phyloP scores from a whole-genome alignment of 768 basidiomycete genomes.

The Boletus insuetus region DNA sequence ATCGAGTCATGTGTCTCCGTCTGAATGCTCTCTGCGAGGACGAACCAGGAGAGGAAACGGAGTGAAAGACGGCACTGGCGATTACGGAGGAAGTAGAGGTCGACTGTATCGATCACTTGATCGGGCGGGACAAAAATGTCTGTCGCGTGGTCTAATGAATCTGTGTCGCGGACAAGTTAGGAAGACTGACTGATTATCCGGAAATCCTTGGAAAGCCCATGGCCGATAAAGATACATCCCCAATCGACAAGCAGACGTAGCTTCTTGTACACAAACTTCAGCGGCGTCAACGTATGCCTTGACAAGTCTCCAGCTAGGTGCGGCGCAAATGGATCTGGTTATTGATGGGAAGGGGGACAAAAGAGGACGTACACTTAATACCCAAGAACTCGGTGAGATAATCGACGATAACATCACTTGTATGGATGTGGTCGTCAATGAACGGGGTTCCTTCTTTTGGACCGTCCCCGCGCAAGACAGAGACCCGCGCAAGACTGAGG shows the following conservation, averaged over 20 bases:
- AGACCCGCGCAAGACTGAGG: conserved; percentile 90
- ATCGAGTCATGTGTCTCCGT: conserved; percentile 97
- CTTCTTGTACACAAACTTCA: conserved; percentile 99
- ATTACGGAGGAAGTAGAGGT: conserved; percentile 82
- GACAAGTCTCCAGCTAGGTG: conserved; percentile 82
- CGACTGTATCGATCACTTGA: conserved; percentile 96
- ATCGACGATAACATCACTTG: conserved; percentile 92
- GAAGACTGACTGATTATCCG: conserved; percentile 86
- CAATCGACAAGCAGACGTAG: conserved; percentile 87
- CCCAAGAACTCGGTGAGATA: conserved; percentile 97
- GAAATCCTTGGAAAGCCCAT: conserved; percentile 96
- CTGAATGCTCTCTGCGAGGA: conserved; percentile 91
- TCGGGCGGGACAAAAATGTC: conserved; percentile 95
- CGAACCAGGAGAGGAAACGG: conserved; percentile 91
- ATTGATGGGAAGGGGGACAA: not conserved
- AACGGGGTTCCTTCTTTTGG: conserved; percentile 81
- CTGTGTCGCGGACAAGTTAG: not conserved
- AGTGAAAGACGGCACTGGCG: conserved; percentile 88
- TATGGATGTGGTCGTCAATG: conserved; percentile 98
- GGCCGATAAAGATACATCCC: conserved; percentile 96
- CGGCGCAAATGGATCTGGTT: not conserved
- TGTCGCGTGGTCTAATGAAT: conserved; percentile 29
- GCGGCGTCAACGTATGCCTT: conserved; percentile 84
- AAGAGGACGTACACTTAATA: conserved; percentile 69
- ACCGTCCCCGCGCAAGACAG: conserved; percentile 86